These are phyloP conservation scores for Salix viminalis DNA, from an alignment of 345 rosid genomes.

Conservation along the genomic window DNA sequence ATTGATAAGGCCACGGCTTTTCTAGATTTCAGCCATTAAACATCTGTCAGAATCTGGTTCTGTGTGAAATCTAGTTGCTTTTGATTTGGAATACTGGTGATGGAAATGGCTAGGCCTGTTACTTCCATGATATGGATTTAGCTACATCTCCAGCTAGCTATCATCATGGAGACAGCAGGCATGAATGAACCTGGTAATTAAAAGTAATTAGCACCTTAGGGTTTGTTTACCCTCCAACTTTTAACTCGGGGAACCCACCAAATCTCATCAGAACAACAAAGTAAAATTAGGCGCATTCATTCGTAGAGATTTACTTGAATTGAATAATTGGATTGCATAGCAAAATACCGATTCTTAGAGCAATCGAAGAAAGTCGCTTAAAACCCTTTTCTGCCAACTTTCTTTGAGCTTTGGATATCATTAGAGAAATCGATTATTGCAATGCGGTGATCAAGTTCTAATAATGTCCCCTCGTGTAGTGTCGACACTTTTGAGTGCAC, in stretches of 20 bases:
- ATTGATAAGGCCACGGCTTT: not conserved
- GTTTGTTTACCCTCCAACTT: not conserved
- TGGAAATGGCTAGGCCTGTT: not conserved
- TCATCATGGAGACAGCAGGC: not conserved
- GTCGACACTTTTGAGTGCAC: too few relatives aligned
- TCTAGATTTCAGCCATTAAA: not conserved
- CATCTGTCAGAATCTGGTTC: not conserved
- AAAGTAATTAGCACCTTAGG: too few relatives aligned
- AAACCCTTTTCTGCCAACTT: not conserved
- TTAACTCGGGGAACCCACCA: not conserved
- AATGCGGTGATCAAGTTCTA: not conserved
- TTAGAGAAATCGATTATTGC: not conserved
- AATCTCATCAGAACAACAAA: not conserved
- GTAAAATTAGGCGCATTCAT: not conserved
- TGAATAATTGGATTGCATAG: not conserved
- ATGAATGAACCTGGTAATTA: too few relatives aligned
- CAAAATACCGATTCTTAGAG: too few relatives aligned
- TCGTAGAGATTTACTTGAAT: not conserved
- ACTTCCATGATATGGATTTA: too few relatives aligned
- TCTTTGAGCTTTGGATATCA: not conserved
- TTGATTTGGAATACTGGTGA: not conserved
- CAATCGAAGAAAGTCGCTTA: too few relatives aligned
- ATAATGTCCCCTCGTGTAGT: not conserved
- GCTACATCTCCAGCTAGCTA: too few relatives aligned
- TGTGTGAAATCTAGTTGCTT: not conserved